phyloP scores from a whole-genome alignment of 116 monocot genomes.

The Posidonia oceanica region DNA sequence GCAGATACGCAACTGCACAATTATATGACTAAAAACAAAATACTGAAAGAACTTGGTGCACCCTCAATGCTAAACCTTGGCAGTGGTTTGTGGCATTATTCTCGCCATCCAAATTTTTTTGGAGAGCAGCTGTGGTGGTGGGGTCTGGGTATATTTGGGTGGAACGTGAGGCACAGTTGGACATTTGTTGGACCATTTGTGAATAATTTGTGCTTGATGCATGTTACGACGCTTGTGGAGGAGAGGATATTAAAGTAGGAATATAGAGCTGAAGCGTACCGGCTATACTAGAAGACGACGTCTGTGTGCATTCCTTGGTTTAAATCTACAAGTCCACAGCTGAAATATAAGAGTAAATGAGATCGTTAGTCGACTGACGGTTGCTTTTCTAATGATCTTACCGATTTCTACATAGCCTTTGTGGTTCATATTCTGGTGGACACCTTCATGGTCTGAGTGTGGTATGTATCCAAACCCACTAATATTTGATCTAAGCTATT shows the following conservation, averaged over 20 bases:
- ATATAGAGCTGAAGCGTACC: constrained; percentile 61
- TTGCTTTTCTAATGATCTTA: too few relatives aligned
- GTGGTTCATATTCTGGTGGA: too few relatives aligned
- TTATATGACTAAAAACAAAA: constrained; percentile 48
- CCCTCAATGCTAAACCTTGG: constrained; percentile 48
- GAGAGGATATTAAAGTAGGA: constrained; percentile 59
- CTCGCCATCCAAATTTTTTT: constrained; percentile 91
- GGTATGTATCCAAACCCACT: too few relatives aligned
- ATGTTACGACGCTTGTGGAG: constrained; percentile 79
- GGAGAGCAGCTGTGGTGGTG: constrained; percentile 99
- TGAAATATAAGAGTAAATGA: too few relatives aligned
- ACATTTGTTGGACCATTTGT: constrained; percentile 66
- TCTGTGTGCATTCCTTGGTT: constrained; percentile 96
- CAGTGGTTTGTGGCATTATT: constrained; percentile 71
- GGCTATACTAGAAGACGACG: constrained; percentile 60
- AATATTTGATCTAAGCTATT: too few relatives aligned
- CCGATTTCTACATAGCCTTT: too few relatives aligned
- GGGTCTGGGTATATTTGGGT: constrained; percentile 62
- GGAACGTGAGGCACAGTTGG: constrained; percentile 65
- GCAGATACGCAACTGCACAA: constrained; percentile 87
- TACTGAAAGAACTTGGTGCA: constrained; percentile 29
- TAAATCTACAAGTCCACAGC: constrained; percentile 2
- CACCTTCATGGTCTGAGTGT: too few relatives aligned
- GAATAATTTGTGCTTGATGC: constrained; percentile 67
- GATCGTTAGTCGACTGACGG: too few relatives aligned